Percentiles rank a stretch among this genome's conserved stretches.
These are phyloP conservation scores for Penstemon barbatus DNA, from an alignment of 257 asterid species.

Conservation along the genomic window DNA sequence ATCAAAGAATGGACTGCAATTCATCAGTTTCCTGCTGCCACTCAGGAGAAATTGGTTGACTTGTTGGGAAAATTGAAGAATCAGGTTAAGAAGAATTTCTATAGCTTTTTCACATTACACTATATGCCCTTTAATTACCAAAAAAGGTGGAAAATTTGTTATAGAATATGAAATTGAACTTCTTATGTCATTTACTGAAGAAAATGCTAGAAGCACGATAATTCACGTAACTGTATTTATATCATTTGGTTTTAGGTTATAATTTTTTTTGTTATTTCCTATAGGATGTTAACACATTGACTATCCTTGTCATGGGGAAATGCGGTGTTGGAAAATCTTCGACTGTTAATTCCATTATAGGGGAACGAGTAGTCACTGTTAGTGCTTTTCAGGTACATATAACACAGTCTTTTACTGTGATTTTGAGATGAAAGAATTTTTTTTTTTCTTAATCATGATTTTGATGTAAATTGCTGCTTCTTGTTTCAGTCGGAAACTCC, in stretches of 20 bases:
- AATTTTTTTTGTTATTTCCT: slow-evolving; percentile 17
- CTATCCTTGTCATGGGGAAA: slow-evolving; percentile 95
- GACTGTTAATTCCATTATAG: slow-evolving; percentile 79
- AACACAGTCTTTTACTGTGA: not conserved
- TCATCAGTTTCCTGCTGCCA: slow-evolving; percentile 88
- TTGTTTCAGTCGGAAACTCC: slow-evolving; percentile 79
- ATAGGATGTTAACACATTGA: slow-evolving; percentile 74
- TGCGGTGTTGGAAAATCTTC: slow-evolving; percentile 99
- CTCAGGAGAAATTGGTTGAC: slow-evolving; percentile 84
- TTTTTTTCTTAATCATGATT: not conserved
- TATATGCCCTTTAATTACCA: not conserved
- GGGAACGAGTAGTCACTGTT: slow-evolving; percentile 84
- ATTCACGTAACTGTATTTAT: not conserved
- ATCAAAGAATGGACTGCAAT: slow-evolving; percentile 88
- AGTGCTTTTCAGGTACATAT: slow-evolving; percentile 87
- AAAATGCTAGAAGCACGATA: not conserved
- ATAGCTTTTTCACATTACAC: slow-evolving; percentile 13
- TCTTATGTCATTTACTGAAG: not conserved
- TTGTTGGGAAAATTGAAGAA: slow-evolving; percentile 73
- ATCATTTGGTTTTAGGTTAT: not conserved
- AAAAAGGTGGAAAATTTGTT: not conserved
- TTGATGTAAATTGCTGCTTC: not conserved
- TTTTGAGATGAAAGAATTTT: slow-evolving; percentile 7
- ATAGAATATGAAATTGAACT: not conserved
- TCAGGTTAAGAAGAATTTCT: slow-evolving; percentile 47